These are phyloP conservation scores for Orbilia blumenaviensis DNA, from an alignment of 2,329 filamentous ascomycete genomes.

Conservation along the genomic window DNA sequence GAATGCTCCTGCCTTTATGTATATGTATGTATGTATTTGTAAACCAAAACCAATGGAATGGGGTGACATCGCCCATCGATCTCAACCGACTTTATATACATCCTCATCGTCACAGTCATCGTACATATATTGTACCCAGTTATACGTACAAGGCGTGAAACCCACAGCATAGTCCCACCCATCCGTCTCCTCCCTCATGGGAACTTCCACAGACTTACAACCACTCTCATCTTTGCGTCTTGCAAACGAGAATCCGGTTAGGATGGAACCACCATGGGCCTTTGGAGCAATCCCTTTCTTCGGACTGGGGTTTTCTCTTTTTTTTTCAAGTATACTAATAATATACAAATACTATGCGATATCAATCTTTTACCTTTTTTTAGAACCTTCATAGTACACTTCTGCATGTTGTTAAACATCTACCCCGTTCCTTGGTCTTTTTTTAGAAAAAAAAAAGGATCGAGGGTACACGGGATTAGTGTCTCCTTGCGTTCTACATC, in stretches of 20 bases:
- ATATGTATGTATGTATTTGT: too few relatives aligned
- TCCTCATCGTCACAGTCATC: too few relatives aligned
- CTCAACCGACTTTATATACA: too few relatives aligned
- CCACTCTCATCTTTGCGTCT: slow-evolving; percentile 46
- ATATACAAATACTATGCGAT: slow-evolving; percentile 41
- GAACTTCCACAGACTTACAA: slow-evolving; percentile 41
- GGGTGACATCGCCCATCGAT: too few relatives aligned
- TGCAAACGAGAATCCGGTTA: slow-evolving; percentile 48
- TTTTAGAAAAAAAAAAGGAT: too few relatives aligned
- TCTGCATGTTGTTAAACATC: slow-evolving; percentile 25
- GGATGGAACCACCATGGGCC: slow-evolving; percentile 21
- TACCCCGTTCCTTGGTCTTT: slow-evolving; percentile 1
- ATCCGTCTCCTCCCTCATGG: slow-evolving; percentile 40
- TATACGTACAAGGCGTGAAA: not conserved
- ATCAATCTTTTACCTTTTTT: slow-evolving; percentile 41
- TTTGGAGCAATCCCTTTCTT: slow-evolving; percentile 5
- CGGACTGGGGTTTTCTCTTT: slow-evolving; percentile 19
- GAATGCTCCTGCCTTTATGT: too few relatives aligned
- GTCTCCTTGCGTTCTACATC: slow-evolving; percentile 56
- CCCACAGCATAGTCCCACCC: slow-evolving; percentile 28
- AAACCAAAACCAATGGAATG: too few relatives aligned
- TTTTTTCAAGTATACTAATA: not conserved
- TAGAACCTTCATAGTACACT: slow-evolving; percentile 56
- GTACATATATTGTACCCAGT: too few relatives aligned
- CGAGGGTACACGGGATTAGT: slow-evolving; percentile 47